Conservation (phyloP, 2,329 filamentous ascomycete genomes). For the Phaeoacremonium minimum region DNA sequence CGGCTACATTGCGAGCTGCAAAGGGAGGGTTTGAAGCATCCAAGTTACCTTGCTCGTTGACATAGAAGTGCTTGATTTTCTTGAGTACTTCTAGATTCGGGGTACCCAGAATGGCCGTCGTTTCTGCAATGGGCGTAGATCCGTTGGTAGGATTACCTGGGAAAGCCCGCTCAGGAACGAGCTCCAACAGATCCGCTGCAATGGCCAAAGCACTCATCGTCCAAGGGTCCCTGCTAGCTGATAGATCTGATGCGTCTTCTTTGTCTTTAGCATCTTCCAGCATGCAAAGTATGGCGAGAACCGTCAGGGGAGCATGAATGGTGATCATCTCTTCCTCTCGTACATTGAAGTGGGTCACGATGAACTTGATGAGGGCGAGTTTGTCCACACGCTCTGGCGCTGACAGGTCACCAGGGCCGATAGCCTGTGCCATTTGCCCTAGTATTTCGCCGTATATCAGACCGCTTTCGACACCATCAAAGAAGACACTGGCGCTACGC, state of each 20-base stretch:
- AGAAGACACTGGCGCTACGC: conserved; percentile 90
- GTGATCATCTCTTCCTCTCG: conserved; percentile 94
- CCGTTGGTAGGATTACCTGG: conserved; percentile 20
- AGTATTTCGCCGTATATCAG: conserved; percentile 86
- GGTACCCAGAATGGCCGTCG: conserved; percentile 11
- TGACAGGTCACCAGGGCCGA: conserved; percentile 39
- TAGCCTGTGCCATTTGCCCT: conserved; percentile 59
- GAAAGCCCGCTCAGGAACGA: conserved; percentile 63
- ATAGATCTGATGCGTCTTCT: conserved; percentile 11
- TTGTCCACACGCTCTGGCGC: conserved; percentile 52
- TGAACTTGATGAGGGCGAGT: conserved; percentile 73
- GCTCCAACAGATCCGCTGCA: conserved; percentile 52
- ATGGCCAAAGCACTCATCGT: conserved; percentile 37
- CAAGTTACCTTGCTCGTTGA: conserved; percentile 64
- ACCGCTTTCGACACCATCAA: conserved; percentile 92
- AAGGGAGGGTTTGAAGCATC: conserved; percentile 61
- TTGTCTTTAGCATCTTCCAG: conserved; percentile 47
- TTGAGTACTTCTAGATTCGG: conserved; percentile 51
- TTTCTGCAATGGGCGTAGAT: conserved; percentile 10
- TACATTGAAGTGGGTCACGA: conserved; percentile 85
- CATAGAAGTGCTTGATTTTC: conserved; percentile 62
- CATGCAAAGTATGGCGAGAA: conserved; percentile 61
- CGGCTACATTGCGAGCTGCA: conserved; percentile 47
- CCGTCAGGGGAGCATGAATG: conserved; percentile 74
- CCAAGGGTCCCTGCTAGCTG: conserved; percentile 11